phyloP scores from a whole-genome alignment of 1,284 basidiomycete species.

The Ganoderma meredithae region DNA sequence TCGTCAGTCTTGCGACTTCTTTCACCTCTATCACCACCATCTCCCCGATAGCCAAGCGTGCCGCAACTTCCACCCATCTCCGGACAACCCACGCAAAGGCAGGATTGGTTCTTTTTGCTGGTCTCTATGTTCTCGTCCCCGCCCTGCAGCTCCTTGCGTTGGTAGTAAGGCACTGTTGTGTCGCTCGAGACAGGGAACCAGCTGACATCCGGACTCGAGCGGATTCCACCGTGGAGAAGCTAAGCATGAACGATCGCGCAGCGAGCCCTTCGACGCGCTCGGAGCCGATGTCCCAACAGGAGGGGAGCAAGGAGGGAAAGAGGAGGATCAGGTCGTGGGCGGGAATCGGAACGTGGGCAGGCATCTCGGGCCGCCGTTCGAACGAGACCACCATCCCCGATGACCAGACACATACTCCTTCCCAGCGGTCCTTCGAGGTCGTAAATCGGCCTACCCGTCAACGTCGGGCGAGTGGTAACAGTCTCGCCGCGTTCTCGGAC shows the following conservation, averaged over 20 bases:
- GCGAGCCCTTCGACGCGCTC: constrained; percentile 35
- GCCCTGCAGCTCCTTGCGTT: constrained; percentile 47
- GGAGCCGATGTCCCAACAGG: constrained; percentile 23
- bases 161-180: constrained; percentile 35
- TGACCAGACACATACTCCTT: constrained; percentile 38
- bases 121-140: constrained; percentile 64
- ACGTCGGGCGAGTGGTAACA: constrained; percentile 55
- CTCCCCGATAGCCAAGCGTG: constrained; percentile 40
- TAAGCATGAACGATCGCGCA: constrained; percentile 41
- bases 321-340: constrained; percentile 37
- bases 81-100: constrained; percentile 68
- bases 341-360: constrained; percentile 35
- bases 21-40: constrained; percentile 60
- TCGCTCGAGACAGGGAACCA: constrained; percentile 16
- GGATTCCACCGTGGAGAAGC: constrained; percentile 58
- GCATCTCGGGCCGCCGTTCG: constrained; percentile 37
- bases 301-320: constrained; percentile 20
- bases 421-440: constrained; percentile 69
- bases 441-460: constrained; percentile 66
- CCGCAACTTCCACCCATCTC: constrained; percentile 47
- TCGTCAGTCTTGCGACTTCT: constrained; percentile 65
- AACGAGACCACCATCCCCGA: constrained; percentile 37
- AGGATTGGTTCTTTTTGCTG: constrained; percentile 66
- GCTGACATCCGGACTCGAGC: constrained; percentile 37
- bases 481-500: constrained; percentile 51